Evolutionary conservation across 2,329 filamentous ascomycete species (phyloP).

Genomic region (Didymella arachidicola): DNA sequence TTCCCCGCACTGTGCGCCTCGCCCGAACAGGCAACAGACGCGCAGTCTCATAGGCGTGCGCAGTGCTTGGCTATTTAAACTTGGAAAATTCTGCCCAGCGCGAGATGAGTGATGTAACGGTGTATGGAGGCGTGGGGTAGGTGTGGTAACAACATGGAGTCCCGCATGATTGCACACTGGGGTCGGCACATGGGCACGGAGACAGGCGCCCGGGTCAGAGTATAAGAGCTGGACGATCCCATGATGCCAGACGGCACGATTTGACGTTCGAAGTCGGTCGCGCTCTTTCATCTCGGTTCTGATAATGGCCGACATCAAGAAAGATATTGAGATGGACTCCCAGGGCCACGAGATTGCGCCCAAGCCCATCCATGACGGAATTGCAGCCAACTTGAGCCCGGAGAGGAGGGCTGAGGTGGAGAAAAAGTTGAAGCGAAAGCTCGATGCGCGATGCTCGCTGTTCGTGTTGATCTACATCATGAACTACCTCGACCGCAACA

Average conservation of each 20-base stretch:
- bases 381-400: constrained; percentile 39
- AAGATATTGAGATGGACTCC: constrained; percentile 12
- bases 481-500: constrained; percentile 47
- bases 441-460: constrained; percentile 43
- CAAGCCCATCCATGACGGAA: constrained; percentile 12
- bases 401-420: constrained; percentile 43
- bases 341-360: constrained; percentile 18
- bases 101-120: constrained; percentile 20
- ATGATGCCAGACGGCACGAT: constrained; percentile 7
- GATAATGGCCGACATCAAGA: constrained; percentile 23
- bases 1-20: constrained; percentile 20
- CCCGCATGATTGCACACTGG: constrained; percentile 15
- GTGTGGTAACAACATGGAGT: constrained; percentile 20
- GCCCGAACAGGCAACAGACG: constrained; percentile 11
- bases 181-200: constrained; percentile 19
- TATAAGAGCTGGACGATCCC: constrained; percentile 14
- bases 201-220: neutral
- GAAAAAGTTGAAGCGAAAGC: constrained; percentile 46
- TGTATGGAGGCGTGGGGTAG: constrained; percentile 18
- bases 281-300: constrained; percentile 3
- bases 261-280: constrained; percentile 16
- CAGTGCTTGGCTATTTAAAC: constrained; percentile 11
- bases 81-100: constrained; percentile 19
- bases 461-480: constrained; percentile 51
- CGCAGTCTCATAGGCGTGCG: constrained; percentile 9